phyloP scores from a whole-genome alignment of 768 basidiomycete species.

The Termitomyces sp. region DNA sequence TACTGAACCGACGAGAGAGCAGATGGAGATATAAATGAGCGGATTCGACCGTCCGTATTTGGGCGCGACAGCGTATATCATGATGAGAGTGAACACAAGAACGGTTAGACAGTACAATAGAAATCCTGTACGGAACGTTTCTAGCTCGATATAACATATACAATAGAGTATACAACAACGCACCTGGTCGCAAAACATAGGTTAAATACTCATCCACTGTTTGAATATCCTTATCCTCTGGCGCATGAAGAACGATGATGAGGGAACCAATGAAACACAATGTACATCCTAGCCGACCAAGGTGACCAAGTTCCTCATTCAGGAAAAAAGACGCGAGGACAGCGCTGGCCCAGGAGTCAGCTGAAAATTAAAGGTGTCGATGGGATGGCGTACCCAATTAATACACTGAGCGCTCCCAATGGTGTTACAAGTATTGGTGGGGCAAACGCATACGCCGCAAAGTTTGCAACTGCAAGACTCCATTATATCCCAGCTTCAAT shows the following conservation, averaged over 20 bases:
- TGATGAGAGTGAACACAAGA: constrained; percentile 71
- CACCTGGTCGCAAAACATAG: constrained; percentile 93
- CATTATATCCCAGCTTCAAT: constrained; percentile 2
- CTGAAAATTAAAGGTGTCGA: not conserved
- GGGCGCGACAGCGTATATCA: constrained; percentile 86
- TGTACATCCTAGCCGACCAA: constrained; percentile 84
- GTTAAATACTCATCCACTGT: constrained; percentile 92
- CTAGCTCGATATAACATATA: not conserved
- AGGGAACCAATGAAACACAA: constrained; percentile 83
- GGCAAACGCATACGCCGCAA: constrained; percentile 96
- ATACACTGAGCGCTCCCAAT: constrained; percentile 91
- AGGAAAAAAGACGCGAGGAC: constrained; percentile 91
- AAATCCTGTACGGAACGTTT: constrained; percentile 54
- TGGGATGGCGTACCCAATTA: constrained; percentile 75
- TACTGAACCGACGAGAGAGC: constrained; percentile 91
- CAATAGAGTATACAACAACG: constrained; percentile 14
- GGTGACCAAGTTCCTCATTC: constrained; percentile 88
- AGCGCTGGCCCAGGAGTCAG: constrained; percentile 50
- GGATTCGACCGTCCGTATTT: constrained; percentile 85
- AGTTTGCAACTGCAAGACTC: constrained; percentile 61
- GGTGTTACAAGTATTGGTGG: constrained; percentile 98
- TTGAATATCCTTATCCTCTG: constrained; percentile 88
- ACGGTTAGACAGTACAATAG: constrained; percentile 86
- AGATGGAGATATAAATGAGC: constrained; percentile 91
- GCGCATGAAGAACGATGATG: constrained; percentile 94